Evolutionary conservation across 2,329 filamentous ascomycete genomes (phyloP).

Genomic region (Fusarium sp.): DNA sequence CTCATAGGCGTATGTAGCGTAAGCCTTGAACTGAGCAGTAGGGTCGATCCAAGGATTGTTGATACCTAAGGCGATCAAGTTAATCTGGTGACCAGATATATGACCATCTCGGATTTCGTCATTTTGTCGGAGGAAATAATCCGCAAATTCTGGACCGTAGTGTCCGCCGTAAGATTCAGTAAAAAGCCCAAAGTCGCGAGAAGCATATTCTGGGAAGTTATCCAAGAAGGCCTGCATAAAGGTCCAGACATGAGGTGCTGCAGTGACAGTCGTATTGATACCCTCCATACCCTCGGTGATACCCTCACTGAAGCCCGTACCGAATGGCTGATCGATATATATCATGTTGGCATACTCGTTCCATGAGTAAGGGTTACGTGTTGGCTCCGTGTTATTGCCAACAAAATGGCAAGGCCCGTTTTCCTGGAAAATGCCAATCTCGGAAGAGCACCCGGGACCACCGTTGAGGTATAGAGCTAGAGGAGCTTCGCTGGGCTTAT

Average conservation of each 20-base stretch:
- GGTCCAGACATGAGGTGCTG: slow-evolving; percentile 57
- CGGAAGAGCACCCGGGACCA: slow-evolving; percentile 49
- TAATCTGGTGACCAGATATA: slow-evolving; percentile 55
- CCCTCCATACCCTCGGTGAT: too few relatives aligned
- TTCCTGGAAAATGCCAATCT: slow-evolving; percentile 64
- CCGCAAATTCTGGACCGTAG: slow-evolving; percentile 66
- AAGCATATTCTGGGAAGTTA: slow-evolving; percentile 70
- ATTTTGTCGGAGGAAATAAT: slow-evolving; percentile 67
- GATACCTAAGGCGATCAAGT: slow-evolving; percentile 63
- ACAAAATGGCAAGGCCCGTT: slow-evolving; percentile 83
- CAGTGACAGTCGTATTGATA: slow-evolving; percentile 45
- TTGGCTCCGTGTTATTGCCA: slow-evolving; percentile 44
- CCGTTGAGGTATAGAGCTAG: slow-evolving; percentile 67
- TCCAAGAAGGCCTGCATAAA: slow-evolving; percentile 70
- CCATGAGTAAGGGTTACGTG: slow-evolving; percentile 69
- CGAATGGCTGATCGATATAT: slow-evolving; percentile 72
- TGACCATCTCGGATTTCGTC: slow-evolving; percentile 58
- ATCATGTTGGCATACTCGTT: slow-evolving; percentile 69
- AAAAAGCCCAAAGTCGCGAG: slow-evolving; percentile 66
- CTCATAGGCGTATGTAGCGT: slow-evolving; percentile 47
- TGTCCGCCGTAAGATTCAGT: slow-evolving; percentile 67
- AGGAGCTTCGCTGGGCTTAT: slow-evolving; percentile 52
- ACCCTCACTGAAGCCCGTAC: slow-evolving; percentile 46
- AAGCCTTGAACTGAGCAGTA: slow-evolving; percentile 47
- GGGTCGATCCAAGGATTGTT: slow-evolving; percentile 68